Evolutionary conservation across 768 basidiomycete species (phyloP).

Genomic region (Udeniomyces megalosporus): DNA sequence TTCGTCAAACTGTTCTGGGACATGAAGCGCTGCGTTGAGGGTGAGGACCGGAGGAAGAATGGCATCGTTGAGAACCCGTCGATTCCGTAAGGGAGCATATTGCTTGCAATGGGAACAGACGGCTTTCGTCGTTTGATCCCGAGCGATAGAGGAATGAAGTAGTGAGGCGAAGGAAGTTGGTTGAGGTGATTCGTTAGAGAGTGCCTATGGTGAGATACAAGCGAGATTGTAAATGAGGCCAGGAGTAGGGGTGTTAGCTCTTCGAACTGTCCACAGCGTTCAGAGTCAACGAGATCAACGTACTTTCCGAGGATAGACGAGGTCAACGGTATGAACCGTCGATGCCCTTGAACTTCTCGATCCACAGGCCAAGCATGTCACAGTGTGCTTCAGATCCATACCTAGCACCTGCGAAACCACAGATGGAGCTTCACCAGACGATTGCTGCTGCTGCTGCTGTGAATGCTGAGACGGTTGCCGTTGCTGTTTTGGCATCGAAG

Average conservation of each 20-base stretch:
- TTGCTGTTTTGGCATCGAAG: slow-evolving; percentile 25
- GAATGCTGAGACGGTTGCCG: too few species aligned
- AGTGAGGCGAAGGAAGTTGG: slow-evolving; percentile 48
- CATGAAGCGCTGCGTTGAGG: slow-evolving; percentile 66
- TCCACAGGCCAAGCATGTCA: slow-evolving; percentile 60
- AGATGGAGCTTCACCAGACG: too few species aligned
- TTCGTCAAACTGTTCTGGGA: slow-evolving; percentile 47
- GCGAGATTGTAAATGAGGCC: background rate
- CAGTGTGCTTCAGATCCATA: slow-evolving; percentile 56
- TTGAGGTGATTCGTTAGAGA: slow-evolving; percentile 27
- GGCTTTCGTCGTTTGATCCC: slow-evolving; percentile 70
- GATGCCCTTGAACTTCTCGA: slow-evolving; percentile 55
- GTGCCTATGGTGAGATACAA: slow-evolving; percentile 19
- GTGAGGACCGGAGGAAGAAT: slow-evolving; percentile 67
- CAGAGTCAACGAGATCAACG: background rate
- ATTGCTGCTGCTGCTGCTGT: too few species aligned
- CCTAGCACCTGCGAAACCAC: slow-evolving; percentile 77
- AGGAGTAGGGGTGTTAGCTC: too few species aligned
- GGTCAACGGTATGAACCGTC: slow-evolving; percentile 65
- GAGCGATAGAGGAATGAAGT: slow-evolving; percentile 56
- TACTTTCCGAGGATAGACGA: slow-evolving; percentile 69
- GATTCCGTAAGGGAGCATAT: slow-evolving; percentile 53
- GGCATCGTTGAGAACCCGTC: slow-evolving; percentile 42
- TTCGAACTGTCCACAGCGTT: too few species aligned
- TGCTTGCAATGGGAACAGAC: slow-evolving; percentile 71